Evolutionary conservation across 495 filamentous ascomycete species (phyloP).

Genomic region (Neurospora africana): DNA sequence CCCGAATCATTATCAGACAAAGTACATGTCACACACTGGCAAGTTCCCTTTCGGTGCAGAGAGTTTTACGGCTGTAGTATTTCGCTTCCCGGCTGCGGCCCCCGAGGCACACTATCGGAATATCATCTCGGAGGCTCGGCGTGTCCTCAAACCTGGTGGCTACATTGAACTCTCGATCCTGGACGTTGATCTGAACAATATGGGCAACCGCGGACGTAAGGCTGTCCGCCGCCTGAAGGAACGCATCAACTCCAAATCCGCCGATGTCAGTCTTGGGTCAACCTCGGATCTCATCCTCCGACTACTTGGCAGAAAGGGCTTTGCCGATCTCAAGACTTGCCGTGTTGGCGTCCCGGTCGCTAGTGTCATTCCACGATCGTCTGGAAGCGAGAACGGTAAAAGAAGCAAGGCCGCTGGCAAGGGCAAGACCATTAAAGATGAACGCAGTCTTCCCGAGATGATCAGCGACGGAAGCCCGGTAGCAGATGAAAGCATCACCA

Average conservation of each 20-base stretch:
- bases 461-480: conserved; percentile 53
- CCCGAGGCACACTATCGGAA: conserved; percentile 67
- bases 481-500: conserved; percentile 71
- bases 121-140: conserved; percentile 76
- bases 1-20: conserved; percentile 76
- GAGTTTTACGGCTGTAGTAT: conserved; percentile 75
- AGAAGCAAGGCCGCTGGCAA: conserved; percentile 5
- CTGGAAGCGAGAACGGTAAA: conserved; percentile 16
- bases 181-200: conserved; percentile 78
- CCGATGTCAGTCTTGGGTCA: conserved; percentile 58
- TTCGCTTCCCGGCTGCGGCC: conserved; percentile 74
- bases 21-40: conserved; percentile 53
- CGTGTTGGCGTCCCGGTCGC: conserved; percentile 84
- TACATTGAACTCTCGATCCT: conserved; percentile 80
- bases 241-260: conserved; percentile 48
- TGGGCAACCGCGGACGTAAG: conserved; percentile 66
- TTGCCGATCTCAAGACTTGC: conserved; percentile 75
- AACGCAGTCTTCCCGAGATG: conserved; percentile 57
- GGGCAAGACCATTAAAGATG: conserved; percentile 30
- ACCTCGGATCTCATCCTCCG: conserved; percentile 69
- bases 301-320: conserved; percentile 66
- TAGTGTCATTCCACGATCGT: conserved; percentile 44
- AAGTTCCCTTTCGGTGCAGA: conserved; percentile 81
- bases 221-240: conserved; percentile 71
- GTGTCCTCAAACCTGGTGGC: conserved; percentile 82